A percentile compares a stretch with the other conserved stretches of the same genome.
Evolutionary conservation across 2,329 filamentous ascomycete genomes (phyloP).

Genomic region (Raffaelea ambrosiae): DNA sequence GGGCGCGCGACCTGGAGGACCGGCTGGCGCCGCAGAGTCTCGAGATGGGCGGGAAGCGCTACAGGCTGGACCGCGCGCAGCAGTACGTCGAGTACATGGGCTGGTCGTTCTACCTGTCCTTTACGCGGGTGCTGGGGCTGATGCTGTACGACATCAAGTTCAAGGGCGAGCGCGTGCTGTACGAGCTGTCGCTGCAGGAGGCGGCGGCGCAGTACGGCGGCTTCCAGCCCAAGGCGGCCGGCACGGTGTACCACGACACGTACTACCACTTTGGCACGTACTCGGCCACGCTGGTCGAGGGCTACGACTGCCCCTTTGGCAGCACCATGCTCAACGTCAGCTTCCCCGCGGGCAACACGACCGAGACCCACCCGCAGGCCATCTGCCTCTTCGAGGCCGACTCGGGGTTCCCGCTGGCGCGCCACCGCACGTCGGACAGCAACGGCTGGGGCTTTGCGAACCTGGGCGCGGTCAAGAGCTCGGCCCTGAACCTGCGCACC

Average conservation of each 20-base stretch:
- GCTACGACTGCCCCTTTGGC: conserved; percentile 32
- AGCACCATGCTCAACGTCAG: conserved; percentile 26
- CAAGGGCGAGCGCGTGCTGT: conserved; percentile 40
- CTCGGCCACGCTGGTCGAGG: conserved; percentile 28
- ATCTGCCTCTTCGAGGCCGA: conserved; percentile 32
- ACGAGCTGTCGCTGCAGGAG: conserved; percentile 44
- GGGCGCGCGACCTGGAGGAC: conserved; percentile 23
- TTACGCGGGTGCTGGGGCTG: conserved; percentile 33
- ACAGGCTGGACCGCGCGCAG: conserved; percentile 32
- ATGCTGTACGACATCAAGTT: conserved; percentile 41
- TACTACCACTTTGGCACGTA: conserved; percentile 27
- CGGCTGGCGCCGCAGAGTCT: conserved; percentile 26
- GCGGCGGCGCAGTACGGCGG: conserved; percentile 44
- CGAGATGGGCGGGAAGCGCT: conserved; percentile 29
- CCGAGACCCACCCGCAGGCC: conserved; percentile 20
- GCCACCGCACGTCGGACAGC: conserved; percentile 18
- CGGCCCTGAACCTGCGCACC: conserved; percentile 24
- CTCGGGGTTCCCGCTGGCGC: conserved; percentile 25
- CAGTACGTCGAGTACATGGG: conserved; percentile 44
- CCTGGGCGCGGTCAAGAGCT: conserved; percentile 23
- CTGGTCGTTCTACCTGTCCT: conserved; percentile 42
- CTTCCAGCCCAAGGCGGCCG: conserved; percentile 32
- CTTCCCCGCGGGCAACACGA: conserved; percentile 21
- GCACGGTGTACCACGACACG: conserved; percentile 33
- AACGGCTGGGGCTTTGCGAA: conserved; percentile 19